phyloP scores from a whole-genome alignment of 805 yeast genomes.

The Saturnispora dispora region DNA sequence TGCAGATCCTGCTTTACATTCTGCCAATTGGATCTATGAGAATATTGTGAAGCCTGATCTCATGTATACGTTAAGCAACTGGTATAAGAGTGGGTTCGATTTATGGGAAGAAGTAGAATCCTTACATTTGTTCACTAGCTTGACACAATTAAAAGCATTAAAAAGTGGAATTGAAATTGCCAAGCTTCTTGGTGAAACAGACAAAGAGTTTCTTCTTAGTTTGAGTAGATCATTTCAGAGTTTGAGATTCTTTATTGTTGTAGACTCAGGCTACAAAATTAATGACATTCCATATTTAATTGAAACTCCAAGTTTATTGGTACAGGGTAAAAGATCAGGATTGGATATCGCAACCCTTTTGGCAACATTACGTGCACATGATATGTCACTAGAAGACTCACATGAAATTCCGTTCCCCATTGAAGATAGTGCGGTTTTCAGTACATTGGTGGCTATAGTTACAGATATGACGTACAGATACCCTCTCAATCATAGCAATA shows the following conservation, averaged over 20 bases:
- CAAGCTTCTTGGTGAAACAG: constrained; percentile 18
- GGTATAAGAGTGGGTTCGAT: constrained; percentile 69
- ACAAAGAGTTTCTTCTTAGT: constrained; percentile 22
- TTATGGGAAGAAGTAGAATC: constrained; percentile 86
- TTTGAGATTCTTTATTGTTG: constrained; percentile 31
- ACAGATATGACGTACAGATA: constrained; percentile 64
- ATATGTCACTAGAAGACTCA: constrained; percentile 28
- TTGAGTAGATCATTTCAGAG: constrained; percentile 27
- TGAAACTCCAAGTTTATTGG: constrained; percentile 50
- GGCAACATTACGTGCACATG: constrained; percentile 38
- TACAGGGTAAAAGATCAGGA: constrained; percentile 47
- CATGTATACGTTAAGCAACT: constrained; percentile 47
- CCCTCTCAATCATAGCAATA: constrained; percentile 57
- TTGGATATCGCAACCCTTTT: constrained; percentile 69
- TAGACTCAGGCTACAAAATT: constrained; percentile 35
- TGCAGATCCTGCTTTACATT: constrained; percentile 21
- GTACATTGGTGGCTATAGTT: constrained; percentile 54
- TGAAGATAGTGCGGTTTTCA: constrained; percentile 46
- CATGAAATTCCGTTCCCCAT: constrained; percentile 53
- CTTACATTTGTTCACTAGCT: constrained; percentile 67
- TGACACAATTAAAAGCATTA: constrained; percentile 66
- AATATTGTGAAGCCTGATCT: constrained; percentile 62
- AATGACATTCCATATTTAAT: constrained; percentile 45
- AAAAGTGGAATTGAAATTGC: constrained; percentile 42
- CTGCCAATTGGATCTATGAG: constrained; percentile 34